Conservation (phyloP, 192 early-diverging fungal genomes). For the Rhizoclosmatium sp. region DNA sequence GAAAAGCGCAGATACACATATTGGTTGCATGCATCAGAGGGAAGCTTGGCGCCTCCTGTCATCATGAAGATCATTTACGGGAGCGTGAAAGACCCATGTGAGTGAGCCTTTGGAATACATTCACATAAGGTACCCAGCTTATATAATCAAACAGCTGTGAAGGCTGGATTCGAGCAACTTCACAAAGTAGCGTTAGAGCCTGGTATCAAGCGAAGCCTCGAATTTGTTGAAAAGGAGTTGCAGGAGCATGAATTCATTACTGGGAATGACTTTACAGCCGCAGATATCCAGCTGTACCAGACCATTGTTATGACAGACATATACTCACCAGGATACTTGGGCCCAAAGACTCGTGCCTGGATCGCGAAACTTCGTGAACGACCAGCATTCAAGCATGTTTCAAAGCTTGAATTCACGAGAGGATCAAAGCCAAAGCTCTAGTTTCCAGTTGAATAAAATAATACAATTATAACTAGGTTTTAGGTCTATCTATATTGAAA, state of each 20-base stretch:
- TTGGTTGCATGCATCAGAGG: neutral
- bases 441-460: too few species aligned
- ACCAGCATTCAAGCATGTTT: neutral
- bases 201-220: too few species aligned
- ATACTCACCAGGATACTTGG: neutral
- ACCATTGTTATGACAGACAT: neutral
- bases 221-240: too few species aligned
- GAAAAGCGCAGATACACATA: neutral
- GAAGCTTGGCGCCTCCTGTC: neutral
- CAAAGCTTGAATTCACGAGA: neutral
- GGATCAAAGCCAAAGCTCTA: too few species aligned
- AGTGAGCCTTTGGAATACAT: neutral
- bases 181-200: too few species aligned
- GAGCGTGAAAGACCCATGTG: neutral
- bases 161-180: too few species aligned
- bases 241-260: neutral
- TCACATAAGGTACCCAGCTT: too few species aligned
- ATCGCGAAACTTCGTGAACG: neutral
- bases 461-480: too few species aligned
- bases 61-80: neutral
- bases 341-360: neutral
- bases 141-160: too few species aligned
- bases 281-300: neutral
- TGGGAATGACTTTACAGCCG: neutral
- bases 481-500: too few species aligned